Evolutionary conservation across 2,329 filamentous ascomycete species (phyloP), one percentile per base, ranked within the genome.

Genomic region (Drechslerella coelobrocha): DNA sequence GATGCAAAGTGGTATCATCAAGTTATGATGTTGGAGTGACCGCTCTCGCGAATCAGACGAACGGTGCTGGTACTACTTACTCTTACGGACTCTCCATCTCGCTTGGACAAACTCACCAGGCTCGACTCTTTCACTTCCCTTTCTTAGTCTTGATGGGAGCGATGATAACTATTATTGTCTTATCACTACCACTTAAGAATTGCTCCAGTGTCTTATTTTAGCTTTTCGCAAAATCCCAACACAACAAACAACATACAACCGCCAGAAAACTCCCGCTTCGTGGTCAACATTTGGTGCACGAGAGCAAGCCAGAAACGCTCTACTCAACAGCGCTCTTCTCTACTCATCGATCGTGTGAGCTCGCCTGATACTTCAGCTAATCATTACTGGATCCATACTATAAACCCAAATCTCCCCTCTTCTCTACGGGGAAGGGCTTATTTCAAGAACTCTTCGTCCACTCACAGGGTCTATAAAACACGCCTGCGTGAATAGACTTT

Each of bases 191-290:
- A 31, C 29, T 6, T 31, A 31, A 6, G 6, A 6, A 6, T 31
- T 31, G 29, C 29, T 6, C 6, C 29, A 6, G 12, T 31, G 6
- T 31, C 6, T 12, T 31, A 31, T 31, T 31, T 31, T 31, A 6
- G 24, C 31, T 27, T 31, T 6, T 17, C 21, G 51, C 60, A 31
- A 29, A 21, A 60, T 66, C 48, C 53, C 61, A 59, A 68, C 62
- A 68, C 54, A 55, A 26, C 43, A 45, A 55, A 60, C 62, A 68
- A 66, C 50, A 45, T 39, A 24, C 39, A 37, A 52, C 17, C 41
- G 21, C 21, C 23, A 14, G 8, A 7, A 17, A n/a, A 14, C 24
- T 37, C 26, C 50, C 24, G 14, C 14, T 23, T 48, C 43, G 27
- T 48, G 21, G 43, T 12, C n/a, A n/a, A n/a, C n/a, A n/a, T n/a